These are phyloP conservation scores for Magnusiomyces magnusii DNA, from an alignment of 1,139 yeast genomes.

Conservation along the genomic window DNA sequence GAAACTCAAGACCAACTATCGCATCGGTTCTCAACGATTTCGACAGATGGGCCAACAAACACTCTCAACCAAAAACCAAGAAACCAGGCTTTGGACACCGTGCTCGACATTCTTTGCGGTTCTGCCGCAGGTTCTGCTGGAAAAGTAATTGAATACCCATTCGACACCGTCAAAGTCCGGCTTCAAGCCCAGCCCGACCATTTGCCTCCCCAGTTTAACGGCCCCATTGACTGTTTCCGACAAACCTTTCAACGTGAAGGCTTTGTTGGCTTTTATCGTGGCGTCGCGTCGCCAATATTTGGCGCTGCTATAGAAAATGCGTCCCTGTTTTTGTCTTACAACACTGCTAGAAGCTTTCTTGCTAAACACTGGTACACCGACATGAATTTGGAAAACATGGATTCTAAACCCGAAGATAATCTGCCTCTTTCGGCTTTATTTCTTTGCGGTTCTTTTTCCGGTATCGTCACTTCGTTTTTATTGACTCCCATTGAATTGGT, in stretches of 20 bases:
- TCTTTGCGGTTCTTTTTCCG: conserved; percentile 71
- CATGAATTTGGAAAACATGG: neutral
- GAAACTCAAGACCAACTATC: neutral
- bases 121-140: conserved; percentile 71
- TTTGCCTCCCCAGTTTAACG: conserved; percentile 37
- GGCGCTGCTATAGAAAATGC: conserved; percentile 90
- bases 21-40: neutral
- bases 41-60: neutral
- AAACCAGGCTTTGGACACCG: conserved; percentile 6
- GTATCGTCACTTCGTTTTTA: conserved; percentile 73
- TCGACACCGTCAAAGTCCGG: conserved; percentile 86
- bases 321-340: conserved; percentile 57
- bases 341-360: conserved; percentile 38
- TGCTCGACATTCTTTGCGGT: conserved; percentile 31
- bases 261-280: conserved; percentile 49
- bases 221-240: conserved; percentile 54
- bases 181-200: conserved; percentile 62
- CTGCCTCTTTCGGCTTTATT: conserved; percentile 28
- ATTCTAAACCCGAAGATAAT: neutral
- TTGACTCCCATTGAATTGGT: conserved; percentile 85
- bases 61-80: neutral
- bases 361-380: conserved; percentile 16
- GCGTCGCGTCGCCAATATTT: conserved; percentile 69
- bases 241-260: conserved; percentile 65
- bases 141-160: conserved; percentile 81